phyloP scores from a whole-genome alignment of 139 green algal species.

The Tetraselmis striata region DNA sequence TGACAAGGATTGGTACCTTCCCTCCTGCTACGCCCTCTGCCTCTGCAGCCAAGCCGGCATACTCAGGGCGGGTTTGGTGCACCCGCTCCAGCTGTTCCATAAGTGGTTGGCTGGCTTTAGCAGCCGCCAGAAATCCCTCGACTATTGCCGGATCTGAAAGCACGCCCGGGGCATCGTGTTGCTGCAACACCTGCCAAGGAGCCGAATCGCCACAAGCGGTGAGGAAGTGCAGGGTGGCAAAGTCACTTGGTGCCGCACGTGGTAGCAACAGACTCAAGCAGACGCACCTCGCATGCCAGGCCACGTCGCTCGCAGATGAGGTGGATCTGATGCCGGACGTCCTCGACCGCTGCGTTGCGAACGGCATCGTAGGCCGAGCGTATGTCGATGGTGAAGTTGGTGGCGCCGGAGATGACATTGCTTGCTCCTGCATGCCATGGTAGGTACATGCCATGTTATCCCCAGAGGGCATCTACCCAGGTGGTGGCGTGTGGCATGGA shows the following conservation, averaged over 20 bases:
- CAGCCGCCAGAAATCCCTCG: not conserved
- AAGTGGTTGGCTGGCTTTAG: not conserved
- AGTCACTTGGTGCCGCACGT: no score
- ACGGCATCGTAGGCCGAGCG: slow-evolving; percentile 28
- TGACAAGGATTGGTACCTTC: slow-evolving; percentile 54
- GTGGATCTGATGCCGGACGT: slow-evolving; percentile 21
- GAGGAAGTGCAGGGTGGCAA: no score
- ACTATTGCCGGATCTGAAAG: not conserved
- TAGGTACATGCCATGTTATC: no score
- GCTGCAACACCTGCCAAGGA: not conserved
- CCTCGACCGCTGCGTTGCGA: slow-evolving; percentile 16
- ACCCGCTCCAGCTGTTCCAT: not conserved
- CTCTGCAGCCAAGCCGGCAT: not conserved
- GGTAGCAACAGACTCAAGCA: no score
- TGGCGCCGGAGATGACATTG: slow-evolving; percentile 80
- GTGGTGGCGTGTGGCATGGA: no score
- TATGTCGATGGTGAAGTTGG: slow-evolving; percentile 65
- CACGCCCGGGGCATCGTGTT: not conserved
- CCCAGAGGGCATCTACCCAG: no score
- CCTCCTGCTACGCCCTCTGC: not conserved
- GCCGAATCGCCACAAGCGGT: no score
- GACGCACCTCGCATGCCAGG: not conserved
- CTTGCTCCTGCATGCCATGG: slow-evolving; percentile 16
- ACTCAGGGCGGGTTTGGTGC: not conserved
- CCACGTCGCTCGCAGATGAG: slow-evolving; percentile 4